Base-by-base conservation (phyloP, 2,329 filamentous ascomycete genomes). In the Emmonsiellopsis sp. region DNA sequence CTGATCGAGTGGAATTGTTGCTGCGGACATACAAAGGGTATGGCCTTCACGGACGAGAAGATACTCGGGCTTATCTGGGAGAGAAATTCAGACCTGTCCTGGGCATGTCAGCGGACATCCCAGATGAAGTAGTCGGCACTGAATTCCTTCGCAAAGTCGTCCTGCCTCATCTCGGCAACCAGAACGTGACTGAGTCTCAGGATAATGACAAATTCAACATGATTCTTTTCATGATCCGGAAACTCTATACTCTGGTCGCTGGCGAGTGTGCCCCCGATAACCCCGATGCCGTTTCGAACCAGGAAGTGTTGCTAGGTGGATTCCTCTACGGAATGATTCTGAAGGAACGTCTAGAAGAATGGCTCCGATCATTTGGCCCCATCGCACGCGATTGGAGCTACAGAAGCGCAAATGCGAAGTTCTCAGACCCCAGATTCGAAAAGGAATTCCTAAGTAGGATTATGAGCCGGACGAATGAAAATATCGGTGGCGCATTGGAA, bases 231-330 rank as follows among this genome's bases (percentile, higher is more conserved):
- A 97, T 97, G 91, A 87, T 91, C 63, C 81, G 92, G 59, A 98
- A 98, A 71, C 81, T 98, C 34, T 98, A 98, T 65, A 83, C 91
- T 11, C 77, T 98, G 48, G 92, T 93, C 7, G 90, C 91, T 56
- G 91, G 92, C 53, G 92, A 96, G 59, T 97, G 92, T 68, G 81
- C 89, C 4, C 83, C 91, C 4, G 93, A 98, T 74, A 97, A 98
- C 65, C 92, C 93, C 1, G 93, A 98, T 79, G 89, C 93, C 9
- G 86, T 96, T 14, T 91, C 95, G 64, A 95, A 94, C 69, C 93
- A 98, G 66, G 93, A 98, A 70, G 86, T 97, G 54, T 77, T 98
- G 27, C 81, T 98, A 1, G 92, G 92, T 51, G 92, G 93, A 7
- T 95, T 95, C 65, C 75, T 98, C 10, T 98, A 95, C 66, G 88